Conservation (phyloP, 306 rosid species). For the Begonia fuchsioides region DNA sequence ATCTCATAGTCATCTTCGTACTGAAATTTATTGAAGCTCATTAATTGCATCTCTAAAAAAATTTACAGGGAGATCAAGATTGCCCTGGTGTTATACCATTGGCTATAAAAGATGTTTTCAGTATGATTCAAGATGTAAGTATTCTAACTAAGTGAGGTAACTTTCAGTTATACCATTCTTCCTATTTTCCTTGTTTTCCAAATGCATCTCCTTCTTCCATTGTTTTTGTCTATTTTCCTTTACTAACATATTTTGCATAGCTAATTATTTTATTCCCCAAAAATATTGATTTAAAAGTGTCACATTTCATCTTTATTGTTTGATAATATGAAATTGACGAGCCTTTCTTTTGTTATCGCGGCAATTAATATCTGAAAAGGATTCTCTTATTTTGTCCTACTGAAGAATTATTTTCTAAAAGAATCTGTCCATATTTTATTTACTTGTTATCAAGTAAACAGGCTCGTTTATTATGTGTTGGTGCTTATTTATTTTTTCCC, state of each 20-base stretch:
- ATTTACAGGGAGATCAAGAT: slow-evolving; percentile 80
- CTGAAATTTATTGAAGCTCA: neutral
- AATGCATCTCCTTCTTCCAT: neutral
- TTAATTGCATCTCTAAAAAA: slow-evolving; percentile 10
- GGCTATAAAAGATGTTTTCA: slow-evolving; percentile 97
- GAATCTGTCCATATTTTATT: neutral
- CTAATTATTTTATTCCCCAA: no score
- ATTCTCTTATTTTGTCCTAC: neutral
- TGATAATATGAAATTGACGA: neutral
- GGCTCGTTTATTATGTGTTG: neutral
- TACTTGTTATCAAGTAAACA: neutral
- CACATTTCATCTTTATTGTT: no score
- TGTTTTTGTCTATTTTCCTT: no score
- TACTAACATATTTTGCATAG: no score
- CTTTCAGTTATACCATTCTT: neutral
- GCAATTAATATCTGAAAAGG: neutral
- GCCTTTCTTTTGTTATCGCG: neutral
- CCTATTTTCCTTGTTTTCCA: neutral
- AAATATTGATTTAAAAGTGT: no score
- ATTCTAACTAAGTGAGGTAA: slow-evolving; percentile 8
- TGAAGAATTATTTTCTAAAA: no score
- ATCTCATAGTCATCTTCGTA: neutral
- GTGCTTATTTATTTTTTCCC: neutral
- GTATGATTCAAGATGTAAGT: slow-evolving; percentile 96
- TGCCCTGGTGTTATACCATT: slow-evolving; percentile 90